Conservation (phyloP, 2,329 filamentous ascomycete genomes). For the Dactylonectria estremocensis region DNA sequence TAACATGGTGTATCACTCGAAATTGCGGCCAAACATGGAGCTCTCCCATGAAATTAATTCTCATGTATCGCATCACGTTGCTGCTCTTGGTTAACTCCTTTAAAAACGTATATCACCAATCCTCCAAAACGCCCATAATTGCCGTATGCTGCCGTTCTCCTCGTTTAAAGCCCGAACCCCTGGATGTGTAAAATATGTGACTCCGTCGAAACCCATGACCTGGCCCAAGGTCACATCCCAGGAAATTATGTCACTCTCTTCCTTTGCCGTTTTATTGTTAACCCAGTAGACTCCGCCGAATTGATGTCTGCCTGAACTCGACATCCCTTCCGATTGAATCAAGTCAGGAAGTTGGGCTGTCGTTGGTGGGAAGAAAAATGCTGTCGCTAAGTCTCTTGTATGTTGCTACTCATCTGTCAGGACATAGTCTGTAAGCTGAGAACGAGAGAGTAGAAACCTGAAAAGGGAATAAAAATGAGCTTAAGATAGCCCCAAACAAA, state of each 20-base stretch:
- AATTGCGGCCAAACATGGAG: constrained; percentile 4
- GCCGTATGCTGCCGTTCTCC: constrained; percentile 1
- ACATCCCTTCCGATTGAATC: not conserved
- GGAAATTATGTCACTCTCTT: constrained; percentile 6
- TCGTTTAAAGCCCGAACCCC: not conserved
- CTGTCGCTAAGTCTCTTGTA: not conserved
- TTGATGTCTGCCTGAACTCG: not conserved
- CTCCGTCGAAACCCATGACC: not conserved
- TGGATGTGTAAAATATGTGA: constrained; percentile 7
- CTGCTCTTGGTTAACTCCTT: constrained; percentile 3
- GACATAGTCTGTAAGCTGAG: not conserved
- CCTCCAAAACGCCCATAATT: constrained; percentile 23
- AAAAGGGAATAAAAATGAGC: not conserved
- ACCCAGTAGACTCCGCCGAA: constrained; percentile 1
- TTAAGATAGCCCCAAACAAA: not conserved
- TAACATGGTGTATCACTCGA: constrained; percentile 6
- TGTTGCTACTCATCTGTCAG: not conserved
- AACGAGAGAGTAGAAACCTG: not conserved
- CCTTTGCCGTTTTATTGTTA: constrained; percentile 4
- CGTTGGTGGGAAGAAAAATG: not conserved
- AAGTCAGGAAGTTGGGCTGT: not conserved
- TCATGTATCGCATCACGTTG: constrained; percentile 9
- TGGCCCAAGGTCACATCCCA: constrained; percentile 4
- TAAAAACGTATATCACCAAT: constrained; percentile 19
- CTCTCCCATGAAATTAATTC: not conserved